Evolutionary conservation across 2,329 filamentous ascomycete genomes (phyloP).

Genomic region (Chaetomium olivaceum): DNA sequence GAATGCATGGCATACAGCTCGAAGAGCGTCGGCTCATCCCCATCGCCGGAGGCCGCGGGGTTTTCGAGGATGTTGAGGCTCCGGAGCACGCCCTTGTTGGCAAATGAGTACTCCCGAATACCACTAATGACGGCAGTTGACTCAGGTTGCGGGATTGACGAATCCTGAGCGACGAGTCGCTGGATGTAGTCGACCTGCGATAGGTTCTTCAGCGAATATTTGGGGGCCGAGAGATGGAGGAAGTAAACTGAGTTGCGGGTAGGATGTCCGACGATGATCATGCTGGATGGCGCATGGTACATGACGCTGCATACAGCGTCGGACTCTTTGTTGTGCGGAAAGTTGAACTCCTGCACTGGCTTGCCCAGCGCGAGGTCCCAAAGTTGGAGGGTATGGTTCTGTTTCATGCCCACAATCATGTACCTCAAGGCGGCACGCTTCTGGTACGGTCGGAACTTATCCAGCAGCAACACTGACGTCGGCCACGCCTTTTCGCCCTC

Average conservation of each 20-base stretch:
- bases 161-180: conserved; percentile 71
- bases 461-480: conserved; percentile 91
- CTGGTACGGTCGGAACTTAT: conserved; percentile 91
- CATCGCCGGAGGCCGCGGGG: conserved; percentile 62
- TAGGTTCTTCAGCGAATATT: conserved; percentile 80
- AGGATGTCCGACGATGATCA: conserved; percentile 92
- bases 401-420: conserved; percentile 96
- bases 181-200: conserved; percentile 87
- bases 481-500: conserved; percentile 94
- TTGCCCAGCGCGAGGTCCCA: conserved; percentile 97
- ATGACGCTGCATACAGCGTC: conserved; percentile 97
- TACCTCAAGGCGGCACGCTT: conserved; percentile 90
- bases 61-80: conserved; percentile 85
- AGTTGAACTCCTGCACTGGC: conserved; percentile 93
- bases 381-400: conserved; percentile 96
- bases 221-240: conserved; percentile 89
- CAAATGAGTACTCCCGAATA: conserved; percentile 91
- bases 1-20: conserved; percentile 98
- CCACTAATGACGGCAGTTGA: conserved; percentile 97
- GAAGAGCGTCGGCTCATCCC: conserved; percentile 75
- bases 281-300: conserved; percentile 89
- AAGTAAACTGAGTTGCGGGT: conserved; percentile 98
- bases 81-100: conserved; percentile 79
- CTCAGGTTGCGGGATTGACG: conserved; percentile 77
- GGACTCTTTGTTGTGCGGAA: conserved; percentile 93